These are phyloP conservation scores for Tephrocybe sp. DNA, from an alignment of 768 basidiomycete genomes.

Conservation along the genomic window DNA sequence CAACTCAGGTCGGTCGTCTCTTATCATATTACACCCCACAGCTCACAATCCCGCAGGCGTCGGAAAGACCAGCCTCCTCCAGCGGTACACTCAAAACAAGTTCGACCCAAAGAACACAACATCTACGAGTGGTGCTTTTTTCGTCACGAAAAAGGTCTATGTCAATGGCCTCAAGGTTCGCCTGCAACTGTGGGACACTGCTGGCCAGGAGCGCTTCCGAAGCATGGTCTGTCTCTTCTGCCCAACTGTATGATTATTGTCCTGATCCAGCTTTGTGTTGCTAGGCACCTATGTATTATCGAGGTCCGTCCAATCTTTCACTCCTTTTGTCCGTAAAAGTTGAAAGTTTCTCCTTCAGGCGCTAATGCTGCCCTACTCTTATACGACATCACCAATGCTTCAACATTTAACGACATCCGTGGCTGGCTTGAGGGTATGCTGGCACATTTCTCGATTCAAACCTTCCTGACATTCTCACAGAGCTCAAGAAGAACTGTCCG, in stretches of 20 bases:
- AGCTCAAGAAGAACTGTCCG: constrained; percentile 87
- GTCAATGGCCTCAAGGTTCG: constrained; percentile 85
- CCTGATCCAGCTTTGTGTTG: constrained; percentile 16
- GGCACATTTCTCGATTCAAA: constrained; percentile 16
- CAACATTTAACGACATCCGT: constrained; percentile 87
- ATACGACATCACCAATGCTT: constrained; percentile 92
- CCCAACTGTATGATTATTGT: constrained; percentile 12
- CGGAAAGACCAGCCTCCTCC: constrained; percentile 89
- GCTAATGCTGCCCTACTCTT: constrained; percentile 92
- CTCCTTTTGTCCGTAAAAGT: constrained; percentile 1
- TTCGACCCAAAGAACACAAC: constrained; percentile 88
- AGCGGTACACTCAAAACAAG: constrained; percentile 88
- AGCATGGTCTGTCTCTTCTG: constrained; percentile 65
- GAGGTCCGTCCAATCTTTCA: constrained; percentile 40
- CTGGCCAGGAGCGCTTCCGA: constrained; percentile 90
- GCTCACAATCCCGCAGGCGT: constrained; percentile 54
- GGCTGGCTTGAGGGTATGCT: constrained; percentile 85
- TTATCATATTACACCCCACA: constrained; percentile 11
- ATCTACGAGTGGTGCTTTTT: constrained; percentile 90
- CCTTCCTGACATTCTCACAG: constrained; percentile 37
- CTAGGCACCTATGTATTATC: constrained; percentile 95
- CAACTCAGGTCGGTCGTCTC: constrained; percentile 48
- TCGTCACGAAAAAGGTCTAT: constrained; percentile 90
- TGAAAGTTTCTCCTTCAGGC: constrained; percentile 41
- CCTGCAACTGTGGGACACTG: constrained; percentile 90